Evolutionary conservation across 495 filamentous ascomycete species (phyloP).

Genomic region (Neurospora sp.): DNA sequence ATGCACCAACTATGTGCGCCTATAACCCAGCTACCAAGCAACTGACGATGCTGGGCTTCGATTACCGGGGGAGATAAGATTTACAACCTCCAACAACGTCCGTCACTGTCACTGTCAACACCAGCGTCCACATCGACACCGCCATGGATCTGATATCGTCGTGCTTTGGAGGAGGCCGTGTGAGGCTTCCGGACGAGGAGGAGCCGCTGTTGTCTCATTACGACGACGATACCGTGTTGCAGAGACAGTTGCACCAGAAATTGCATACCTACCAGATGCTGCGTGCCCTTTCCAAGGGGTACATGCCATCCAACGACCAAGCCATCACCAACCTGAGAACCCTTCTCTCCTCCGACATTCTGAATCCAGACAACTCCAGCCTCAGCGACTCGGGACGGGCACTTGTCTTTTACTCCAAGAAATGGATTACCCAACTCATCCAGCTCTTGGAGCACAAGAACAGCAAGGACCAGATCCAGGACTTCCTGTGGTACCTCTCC

Average conservation of each 20-base stretch:
- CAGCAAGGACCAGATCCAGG: constrained; percentile 72
- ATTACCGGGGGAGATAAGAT: not conserved
- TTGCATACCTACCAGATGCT: constrained; percentile 89
- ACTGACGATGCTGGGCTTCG: not conserved
- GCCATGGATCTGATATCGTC: constrained; percentile 13
- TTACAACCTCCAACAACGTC: not conserved
- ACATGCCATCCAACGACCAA: constrained; percentile 88
- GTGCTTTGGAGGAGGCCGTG: constrained; percentile 20
- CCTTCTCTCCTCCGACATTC: constrained; percentile 62
- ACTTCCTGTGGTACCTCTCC: constrained; percentile 78
- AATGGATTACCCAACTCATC: constrained; percentile 65
- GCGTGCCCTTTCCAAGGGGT: constrained; percentile 72
- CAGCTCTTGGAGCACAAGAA: constrained; percentile 75
- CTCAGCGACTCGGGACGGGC: constrained; percentile 68
- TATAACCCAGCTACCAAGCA: not conserved
- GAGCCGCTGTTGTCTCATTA: constrained; percentile 79
- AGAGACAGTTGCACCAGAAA: constrained; percentile 71
- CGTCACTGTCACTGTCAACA: not conserved
- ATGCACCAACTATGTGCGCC: not conserved
- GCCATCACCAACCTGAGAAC: constrained; percentile 70
- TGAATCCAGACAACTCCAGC: constrained; percentile 66
- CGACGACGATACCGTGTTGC: constrained; percentile 68
- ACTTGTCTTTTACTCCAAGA: constrained; percentile 59
- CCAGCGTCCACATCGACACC: not conserved
- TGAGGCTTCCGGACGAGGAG: constrained; percentile 14